phyloP scores from a whole-genome alignment of 306 rosid species.

The Prunus campanulata region DNA sequence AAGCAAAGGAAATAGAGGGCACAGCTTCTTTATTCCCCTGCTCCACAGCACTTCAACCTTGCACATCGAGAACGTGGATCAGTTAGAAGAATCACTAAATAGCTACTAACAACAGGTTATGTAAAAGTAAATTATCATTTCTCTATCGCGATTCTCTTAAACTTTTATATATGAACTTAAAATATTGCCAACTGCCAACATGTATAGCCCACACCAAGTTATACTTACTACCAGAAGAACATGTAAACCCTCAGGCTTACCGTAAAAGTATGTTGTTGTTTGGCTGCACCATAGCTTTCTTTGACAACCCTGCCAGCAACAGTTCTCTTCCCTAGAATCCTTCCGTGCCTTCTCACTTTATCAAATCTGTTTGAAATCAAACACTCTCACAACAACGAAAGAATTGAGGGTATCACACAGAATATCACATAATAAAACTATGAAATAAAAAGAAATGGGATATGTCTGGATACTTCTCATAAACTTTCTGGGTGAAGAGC shows the following conservation, averaged over 20 bases:
- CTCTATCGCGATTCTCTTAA: neutral
- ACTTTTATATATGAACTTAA: neutral
- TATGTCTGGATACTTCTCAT: conserved; percentile 44
- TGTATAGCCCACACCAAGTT: neutral
- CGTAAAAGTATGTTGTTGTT: conserved; percentile 84
- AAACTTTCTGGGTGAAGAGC: conserved; percentile 69
- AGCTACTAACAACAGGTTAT: neutral
- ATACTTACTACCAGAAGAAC: neutral
- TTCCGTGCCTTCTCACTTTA: conserved; percentile 60
- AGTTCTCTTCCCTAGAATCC: conserved; percentile 54
- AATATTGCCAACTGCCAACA: neutral
- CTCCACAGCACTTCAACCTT: conserved; percentile 89
- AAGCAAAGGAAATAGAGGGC: conserved; percentile 62
- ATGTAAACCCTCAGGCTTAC: conserved; percentile 26
- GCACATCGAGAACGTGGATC: conserved; percentile 18
- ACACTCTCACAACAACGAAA: neutral
- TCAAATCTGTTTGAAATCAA: conserved; percentile 51
- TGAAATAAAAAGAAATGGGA: neutral
- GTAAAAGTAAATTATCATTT: neutral
- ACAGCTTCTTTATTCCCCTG: conserved; percentile 53
- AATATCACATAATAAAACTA: conserved; percentile 14
- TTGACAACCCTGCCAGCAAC: conserved; percentile 74
- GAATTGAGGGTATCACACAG: conserved; percentile 2
- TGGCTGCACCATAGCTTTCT: conserved; percentile 81
- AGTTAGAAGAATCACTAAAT: neutral